Percentiles rank a stretch among this genome's conserved stretches.
Conservation (phyloP, 1,139 yeast genomes). For the Kodamaea suecica region DNA sequence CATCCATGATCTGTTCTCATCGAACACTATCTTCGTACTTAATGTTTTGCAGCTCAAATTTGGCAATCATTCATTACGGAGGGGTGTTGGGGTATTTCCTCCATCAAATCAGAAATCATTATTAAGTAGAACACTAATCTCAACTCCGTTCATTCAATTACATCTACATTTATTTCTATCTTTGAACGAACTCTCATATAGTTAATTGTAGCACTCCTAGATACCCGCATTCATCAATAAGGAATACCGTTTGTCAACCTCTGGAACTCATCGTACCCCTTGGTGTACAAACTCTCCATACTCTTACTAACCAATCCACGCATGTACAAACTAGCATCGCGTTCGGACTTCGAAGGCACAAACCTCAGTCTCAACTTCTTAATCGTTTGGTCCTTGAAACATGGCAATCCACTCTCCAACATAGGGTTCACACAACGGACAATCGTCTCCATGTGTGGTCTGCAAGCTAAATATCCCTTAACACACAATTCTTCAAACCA, state of each 20-base stretch:
- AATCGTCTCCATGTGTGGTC: slow-evolving; percentile 87
- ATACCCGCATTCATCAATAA: slow-evolving; percentile 53
- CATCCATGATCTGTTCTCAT: no score
- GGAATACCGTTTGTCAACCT: slow-evolving; percentile 95
- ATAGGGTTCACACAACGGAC: slow-evolving; percentile 85
- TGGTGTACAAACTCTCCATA: slow-evolving; percentile 84
- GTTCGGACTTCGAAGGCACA: slow-evolving; percentile 75
- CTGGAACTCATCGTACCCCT: slow-evolving; percentile 97
- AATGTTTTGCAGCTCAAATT: no score
- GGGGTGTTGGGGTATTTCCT: no score
- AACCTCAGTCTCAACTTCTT: slow-evolving; percentile 74
- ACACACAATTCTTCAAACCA: slow-evolving; percentile 97
- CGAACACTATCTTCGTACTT: no score
- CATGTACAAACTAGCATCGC: slow-evolving; percentile 81
- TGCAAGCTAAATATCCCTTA: slow-evolving; percentile 83
- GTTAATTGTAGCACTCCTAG: no score
- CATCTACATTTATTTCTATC: no score
- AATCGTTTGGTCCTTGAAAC: slow-evolving; percentile 85
- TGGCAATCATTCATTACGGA: no score
- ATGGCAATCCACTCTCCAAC: slow-evolving; percentile 94
- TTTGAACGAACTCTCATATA: no score
- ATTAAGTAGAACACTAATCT: no score
- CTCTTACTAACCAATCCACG: slow-evolving; percentile 73
- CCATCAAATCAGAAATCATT: no score
- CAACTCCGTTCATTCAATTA: no score